Evolutionary conservation across 805 yeast genomes (phyloP).

Genomic region (Danielozyma ontarioensis): DNA sequence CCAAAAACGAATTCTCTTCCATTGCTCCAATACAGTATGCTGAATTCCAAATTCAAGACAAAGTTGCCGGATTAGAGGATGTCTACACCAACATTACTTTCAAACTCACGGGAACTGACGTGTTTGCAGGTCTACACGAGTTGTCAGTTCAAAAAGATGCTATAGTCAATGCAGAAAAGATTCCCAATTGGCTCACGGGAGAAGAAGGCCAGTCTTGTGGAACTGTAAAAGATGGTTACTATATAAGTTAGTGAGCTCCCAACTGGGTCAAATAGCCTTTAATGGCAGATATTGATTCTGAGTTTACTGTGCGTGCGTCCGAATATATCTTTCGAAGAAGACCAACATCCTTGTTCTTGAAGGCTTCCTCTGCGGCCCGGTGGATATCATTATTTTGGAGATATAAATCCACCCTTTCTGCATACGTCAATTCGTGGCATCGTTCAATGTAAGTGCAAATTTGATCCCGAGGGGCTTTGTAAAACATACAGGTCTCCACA

Average conservation of each 20-base stretch:
- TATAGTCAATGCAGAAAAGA: slow-evolving; percentile 46
- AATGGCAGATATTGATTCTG: slow-evolving; percentile 8
- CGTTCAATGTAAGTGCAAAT: slow-evolving; percentile 57
- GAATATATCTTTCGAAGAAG: slow-evolving; percentile 12
- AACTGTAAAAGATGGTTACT: slow-evolving; percentile 9
- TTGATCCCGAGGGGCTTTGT: slow-evolving; percentile 50
- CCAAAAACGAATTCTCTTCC: slow-evolving; percentile 41
- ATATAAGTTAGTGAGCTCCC: slow-evolving; percentile 8
- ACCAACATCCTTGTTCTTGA: slow-evolving; percentile 37
- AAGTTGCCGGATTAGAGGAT: slow-evolving; percentile 8
- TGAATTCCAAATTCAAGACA: slow-evolving; percentile 38
- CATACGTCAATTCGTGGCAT: slow-evolving; percentile 41
- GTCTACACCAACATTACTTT: slow-evolving; percentile 20
- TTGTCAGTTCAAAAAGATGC: slow-evolving; percentile 39
- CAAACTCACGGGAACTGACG: slow-evolving; percentile 59
- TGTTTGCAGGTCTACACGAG: slow-evolving; percentile 76
- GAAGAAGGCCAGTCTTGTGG: slow-evolving; percentile 60
- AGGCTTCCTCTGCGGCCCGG: slow-evolving; percentile 48
- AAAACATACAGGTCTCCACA: slow-evolving; percentile 44
- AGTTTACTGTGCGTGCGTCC: neutral
- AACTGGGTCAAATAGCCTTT: slow-evolving; percentile 19
- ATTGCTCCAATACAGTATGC: slow-evolving; percentile 55
- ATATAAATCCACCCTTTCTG: slow-evolving; percentile 46
- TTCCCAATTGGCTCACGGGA: slow-evolving; percentile 79
- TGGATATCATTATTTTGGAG: slow-evolving; percentile 47